Evolutionary conservation across 1,139 yeast genomes (phyloP).

Genomic region (Taphrina pruni): DNA sequence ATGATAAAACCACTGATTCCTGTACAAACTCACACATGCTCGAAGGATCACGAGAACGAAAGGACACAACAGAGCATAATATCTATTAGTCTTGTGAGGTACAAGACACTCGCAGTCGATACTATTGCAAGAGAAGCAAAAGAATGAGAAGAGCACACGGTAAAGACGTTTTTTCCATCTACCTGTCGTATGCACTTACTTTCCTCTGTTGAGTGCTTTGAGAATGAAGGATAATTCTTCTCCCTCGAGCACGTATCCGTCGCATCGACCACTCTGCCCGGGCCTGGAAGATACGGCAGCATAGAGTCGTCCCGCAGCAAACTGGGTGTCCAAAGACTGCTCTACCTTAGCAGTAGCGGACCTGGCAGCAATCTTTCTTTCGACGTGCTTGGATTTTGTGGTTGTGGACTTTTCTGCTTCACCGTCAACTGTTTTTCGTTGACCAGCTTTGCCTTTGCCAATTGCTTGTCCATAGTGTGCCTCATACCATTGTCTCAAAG

Average conservation of each 20-base stretch:
- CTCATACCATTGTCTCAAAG: conserved; percentile 99
- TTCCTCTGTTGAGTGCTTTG: conserved; percentile 27
- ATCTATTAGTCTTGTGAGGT: no score
- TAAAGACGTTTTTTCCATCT: background rate
- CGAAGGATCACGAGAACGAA: no score
- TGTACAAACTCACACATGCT: no score
- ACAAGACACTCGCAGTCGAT: no score
- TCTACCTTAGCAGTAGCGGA: conserved; percentile 83
- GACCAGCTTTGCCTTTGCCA: conserved; percentile 67
- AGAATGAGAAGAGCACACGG: background rate
- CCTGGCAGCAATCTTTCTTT: conserved; percentile 92
- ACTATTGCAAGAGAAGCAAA: no score
- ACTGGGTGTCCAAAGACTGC: conserved; percentile 90
- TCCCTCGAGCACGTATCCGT: conserved; percentile 99
- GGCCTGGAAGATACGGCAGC: conserved; percentile 99
- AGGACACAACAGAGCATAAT: no score
- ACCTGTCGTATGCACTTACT: background rate
- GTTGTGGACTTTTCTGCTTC: conserved; percentile 54
- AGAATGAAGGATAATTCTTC: conserved; percentile 70
- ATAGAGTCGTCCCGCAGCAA: conserved; percentile 98
- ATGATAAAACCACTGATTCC: no score
- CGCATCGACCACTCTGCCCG: conserved; percentile 99
- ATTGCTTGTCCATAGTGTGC: conserved; percentile 93
- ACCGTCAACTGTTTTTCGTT: conserved; percentile 52
- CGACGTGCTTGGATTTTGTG: conserved; percentile 77